Conservation (phyloP, 2,329 filamentous ascomycete genomes). For the Alternaria postmessia region DNA sequence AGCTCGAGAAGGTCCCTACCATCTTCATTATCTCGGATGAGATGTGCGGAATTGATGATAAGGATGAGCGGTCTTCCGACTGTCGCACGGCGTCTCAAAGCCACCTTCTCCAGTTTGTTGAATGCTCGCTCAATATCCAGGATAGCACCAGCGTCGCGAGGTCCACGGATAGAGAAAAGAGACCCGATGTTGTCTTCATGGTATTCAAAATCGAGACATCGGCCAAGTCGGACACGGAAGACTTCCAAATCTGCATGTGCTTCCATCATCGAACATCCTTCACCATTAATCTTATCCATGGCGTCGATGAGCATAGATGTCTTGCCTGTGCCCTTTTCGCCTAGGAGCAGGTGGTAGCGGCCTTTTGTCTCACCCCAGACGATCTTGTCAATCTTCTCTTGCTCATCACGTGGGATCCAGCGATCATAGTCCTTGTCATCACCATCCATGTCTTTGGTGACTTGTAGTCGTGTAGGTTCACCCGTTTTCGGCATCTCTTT, state of each 20-base stretch:
- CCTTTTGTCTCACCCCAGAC: slow-evolving; percentile 75
- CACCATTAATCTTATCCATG: slow-evolving; percentile 90
- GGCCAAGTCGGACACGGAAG: slow-evolving; percentile 89
- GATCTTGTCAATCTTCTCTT: slow-evolving; percentile 81
- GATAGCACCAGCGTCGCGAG: slow-evolving; percentile 88
- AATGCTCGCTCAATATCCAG: slow-evolving; percentile 95
- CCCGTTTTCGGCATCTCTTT: slow-evolving; percentile 41
- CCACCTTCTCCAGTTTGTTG: slow-evolving; percentile 98
- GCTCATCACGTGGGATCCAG: slow-evolving; percentile 87
- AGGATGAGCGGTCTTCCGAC: slow-evolving; percentile 79
- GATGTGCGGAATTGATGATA: slow-evolving; percentile 92
- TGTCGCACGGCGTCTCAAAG: slow-evolving; percentile 71
- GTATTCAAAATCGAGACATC: slow-evolving; percentile 94
- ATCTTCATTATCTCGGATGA: slow-evolving; percentile 89
- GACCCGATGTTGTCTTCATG: slow-evolving; percentile 98
- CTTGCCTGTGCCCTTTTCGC: slow-evolving; percentile 96
- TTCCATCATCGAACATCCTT: slow-evolving; percentile 93
- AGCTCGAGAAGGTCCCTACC: slow-evolving; percentile 94
- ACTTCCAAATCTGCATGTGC: slow-evolving; percentile 95
- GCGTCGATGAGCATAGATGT: slow-evolving; percentile 95
- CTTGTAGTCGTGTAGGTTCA: slow-evolving; percentile 29
- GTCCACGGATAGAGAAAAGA: slow-evolving; percentile 92
- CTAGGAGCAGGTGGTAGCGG: slow-evolving; percentile 90
- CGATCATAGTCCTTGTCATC: slow-evolving; percentile 65
- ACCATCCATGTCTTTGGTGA: slow-evolving; percentile 43